A percentile compares a stretch with the other conserved stretches of the same genome.
Conservation (phyloP, 106 monocot genomes). For the Ottelia alismoides region DNA sequence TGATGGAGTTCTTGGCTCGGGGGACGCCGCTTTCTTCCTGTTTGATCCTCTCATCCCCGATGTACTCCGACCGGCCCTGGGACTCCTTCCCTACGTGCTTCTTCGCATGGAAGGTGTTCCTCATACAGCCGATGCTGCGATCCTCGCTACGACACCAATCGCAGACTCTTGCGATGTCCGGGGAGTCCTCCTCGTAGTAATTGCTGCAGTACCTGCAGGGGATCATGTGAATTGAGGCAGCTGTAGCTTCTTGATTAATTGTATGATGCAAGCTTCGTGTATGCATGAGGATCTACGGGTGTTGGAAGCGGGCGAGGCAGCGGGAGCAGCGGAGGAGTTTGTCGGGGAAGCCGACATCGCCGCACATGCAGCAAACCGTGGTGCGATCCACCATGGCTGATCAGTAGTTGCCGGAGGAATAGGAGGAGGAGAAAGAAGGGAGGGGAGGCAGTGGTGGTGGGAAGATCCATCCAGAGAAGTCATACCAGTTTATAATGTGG, state of each 20-base stretch:
- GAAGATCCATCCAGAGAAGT: background rate
- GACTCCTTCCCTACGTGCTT: background rate
- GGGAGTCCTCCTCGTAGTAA: conserved; percentile 20
- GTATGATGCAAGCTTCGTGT: background rate
- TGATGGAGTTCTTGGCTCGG: background rate
- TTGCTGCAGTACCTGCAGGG: conserved; percentile 58
- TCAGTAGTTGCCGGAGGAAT: background rate
- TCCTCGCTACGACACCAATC: conserved; percentile 43
- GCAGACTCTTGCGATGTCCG: conserved; percentile 12
- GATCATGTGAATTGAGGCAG: background rate
- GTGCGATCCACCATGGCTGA: conserved; percentile 20
- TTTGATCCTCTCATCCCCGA: conserved; percentile 8
- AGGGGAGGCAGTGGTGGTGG: background rate
- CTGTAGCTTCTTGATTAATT: background rate
- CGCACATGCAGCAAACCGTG: conserved; percentile 53
- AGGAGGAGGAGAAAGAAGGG: background rate
- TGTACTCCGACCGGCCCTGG: background rate
- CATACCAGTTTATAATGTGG: too few species aligned
- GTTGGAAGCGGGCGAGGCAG: conserved; percentile 51
- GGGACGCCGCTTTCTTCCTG: background rate
- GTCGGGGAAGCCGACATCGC: conserved; percentile 57
- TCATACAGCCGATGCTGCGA: background rate
- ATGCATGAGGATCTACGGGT: conserved; percentile 23
- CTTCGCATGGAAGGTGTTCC: background rate
- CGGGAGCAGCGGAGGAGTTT: conserved; percentile 52